Conservation (phyloP, 2,329 filamentous ascomycete genomes). For the Xylariaceae sp. region DNA sequence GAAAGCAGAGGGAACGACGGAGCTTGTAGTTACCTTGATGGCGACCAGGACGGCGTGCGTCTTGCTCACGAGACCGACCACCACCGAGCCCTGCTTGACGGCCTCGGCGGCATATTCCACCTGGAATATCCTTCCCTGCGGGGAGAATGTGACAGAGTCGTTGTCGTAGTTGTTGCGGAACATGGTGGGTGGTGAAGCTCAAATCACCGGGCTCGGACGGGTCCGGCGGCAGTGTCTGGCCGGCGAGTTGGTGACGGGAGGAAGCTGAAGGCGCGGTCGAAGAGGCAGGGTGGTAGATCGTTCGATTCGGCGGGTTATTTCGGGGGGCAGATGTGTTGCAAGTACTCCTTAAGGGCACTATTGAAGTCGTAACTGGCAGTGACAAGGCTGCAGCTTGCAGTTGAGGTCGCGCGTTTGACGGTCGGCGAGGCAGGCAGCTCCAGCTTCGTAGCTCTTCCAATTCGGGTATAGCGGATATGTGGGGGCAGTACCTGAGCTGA, state of each 20-base stretch:
- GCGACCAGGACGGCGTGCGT: slow-evolving; percentile 94
- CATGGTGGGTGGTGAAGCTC: too few relatives aligned
- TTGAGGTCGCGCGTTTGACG: slow-evolving; percentile 2
- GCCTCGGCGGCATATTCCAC: slow-evolving; percentile 98
- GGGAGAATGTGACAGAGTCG: slow-evolving; percentile 99
- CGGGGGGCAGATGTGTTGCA: too few relatives aligned
- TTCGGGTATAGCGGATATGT: slow-evolving; percentile 16
- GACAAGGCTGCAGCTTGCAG: too few relatives aligned
- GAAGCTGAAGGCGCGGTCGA: slow-evolving; percentile 6
- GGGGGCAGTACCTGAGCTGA: too few relatives aligned
- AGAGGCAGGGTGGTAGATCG: slow-evolving; percentile 12
- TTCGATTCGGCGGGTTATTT: too few relatives aligned
- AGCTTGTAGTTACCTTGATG: slow-evolving; percentile 66
- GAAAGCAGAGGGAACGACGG: background rate
- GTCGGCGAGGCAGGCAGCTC: slow-evolving; percentile 20
- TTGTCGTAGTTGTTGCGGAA: slow-evolving; percentile 99
- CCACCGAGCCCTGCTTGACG: slow-evolving; percentile 97
- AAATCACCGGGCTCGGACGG: too few relatives aligned
- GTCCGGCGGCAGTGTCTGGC: too few relatives aligned
- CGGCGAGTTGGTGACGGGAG: slow-evolving; percentile 8
- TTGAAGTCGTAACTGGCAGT: too few relatives aligned
- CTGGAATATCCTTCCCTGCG: slow-evolving; percentile 98
- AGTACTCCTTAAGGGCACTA: too few relatives aligned
- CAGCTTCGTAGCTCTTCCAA: slow-evolving; percentile 23
- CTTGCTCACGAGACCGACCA: slow-evolving; percentile 95